These are phyloP conservation scores for Haematococcus sp. DNA, from an alignment of 139 green algal species.

Conservation along the genomic window DNA sequence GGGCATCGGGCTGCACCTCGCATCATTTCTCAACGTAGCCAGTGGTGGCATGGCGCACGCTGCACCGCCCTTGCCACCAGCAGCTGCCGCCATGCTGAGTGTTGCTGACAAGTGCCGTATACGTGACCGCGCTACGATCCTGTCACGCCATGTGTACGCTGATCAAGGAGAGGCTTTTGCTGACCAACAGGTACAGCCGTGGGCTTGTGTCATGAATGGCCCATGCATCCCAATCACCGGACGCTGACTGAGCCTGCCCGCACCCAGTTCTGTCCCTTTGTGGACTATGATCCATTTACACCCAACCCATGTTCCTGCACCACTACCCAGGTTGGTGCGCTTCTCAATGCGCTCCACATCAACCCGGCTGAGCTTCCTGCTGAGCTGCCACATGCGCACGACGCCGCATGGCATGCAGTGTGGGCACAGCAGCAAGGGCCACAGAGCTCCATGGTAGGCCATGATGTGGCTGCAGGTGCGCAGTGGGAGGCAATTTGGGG, in stretches of 20 bases:
- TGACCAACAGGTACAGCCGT: slow-evolving; percentile 52
- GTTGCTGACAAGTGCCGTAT: slow-evolving; percentile 54
- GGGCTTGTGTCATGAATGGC: too few species aligned
- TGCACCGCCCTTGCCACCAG: slow-evolving; percentile 1
- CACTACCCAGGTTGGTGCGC: slow-evolving; percentile 57
- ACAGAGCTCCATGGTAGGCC: neutral
- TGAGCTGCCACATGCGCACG: slow-evolving; percentile 27
- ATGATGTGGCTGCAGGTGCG: slow-evolving; percentile 13
- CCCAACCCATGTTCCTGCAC: too few species aligned
- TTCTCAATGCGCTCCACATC: slow-evolving; percentile 74
- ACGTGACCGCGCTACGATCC: slow-evolving; percentile 76
- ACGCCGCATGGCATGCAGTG: slow-evolving; percentile 24
- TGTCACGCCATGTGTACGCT: slow-evolving; percentile 79
- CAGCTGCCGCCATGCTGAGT: slow-evolving; percentile 27
- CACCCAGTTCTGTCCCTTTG: too few species aligned
- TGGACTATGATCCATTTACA: too few species aligned
- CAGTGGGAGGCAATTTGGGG: neutral
- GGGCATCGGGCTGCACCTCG: too few species aligned
- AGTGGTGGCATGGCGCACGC: neutral
- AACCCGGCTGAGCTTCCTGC: slow-evolving; percentile 58
- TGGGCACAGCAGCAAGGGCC: slow-evolving; percentile 44
- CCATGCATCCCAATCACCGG: too few species aligned
- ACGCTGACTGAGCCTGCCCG: too few species aligned
- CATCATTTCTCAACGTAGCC: too few species aligned
- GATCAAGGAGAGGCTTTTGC: slow-evolving; percentile 60